phyloP scores from a whole-genome alignment of 106 monocot genomes.

The Hemerocallis citrina region DNA sequence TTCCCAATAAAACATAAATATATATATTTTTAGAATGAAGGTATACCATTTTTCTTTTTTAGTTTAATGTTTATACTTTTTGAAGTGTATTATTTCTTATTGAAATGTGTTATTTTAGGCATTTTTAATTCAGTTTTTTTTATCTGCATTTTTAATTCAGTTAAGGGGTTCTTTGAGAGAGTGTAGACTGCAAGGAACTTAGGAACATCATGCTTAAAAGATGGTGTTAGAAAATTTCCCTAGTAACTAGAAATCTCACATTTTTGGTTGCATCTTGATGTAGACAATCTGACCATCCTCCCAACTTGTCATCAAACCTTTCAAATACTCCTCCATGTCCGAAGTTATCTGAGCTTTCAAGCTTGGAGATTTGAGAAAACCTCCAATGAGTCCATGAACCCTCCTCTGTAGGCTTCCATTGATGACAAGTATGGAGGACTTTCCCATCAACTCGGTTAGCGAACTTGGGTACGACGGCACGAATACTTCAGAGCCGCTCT shows the following conservation, averaged over 20 bases:
- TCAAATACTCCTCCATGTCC: conserved; percentile 49
- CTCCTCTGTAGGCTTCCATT: conserved; percentile 61
- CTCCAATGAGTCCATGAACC: conserved; percentile 75
- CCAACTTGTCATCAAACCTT: conserved; percentile 40
- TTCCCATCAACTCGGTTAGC: conserved; percentile 74
- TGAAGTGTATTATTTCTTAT: no score
- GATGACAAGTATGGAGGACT: conserved; percentile 76
- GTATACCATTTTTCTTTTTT: no score
- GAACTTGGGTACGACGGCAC: conserved; percentile 87
- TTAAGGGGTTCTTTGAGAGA: no score
- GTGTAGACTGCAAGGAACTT: no score
- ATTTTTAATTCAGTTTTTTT: no score
- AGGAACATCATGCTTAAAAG: no score
- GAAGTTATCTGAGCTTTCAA: conserved; percentile 59
- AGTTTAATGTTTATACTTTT: no score
- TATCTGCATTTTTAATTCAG: no score
- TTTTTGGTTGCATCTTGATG: conserved; percentile 21
- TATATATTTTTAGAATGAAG: no score
- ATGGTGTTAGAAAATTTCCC: no score
- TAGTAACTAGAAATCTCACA: conserved; percentile 1
- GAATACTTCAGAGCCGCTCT: conserved; percentile 54
- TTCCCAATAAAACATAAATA: no score
- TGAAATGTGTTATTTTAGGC: no score
- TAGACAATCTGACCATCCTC: conserved; percentile 37
- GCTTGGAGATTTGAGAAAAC: conserved; percentile 75